These are phyloP conservation scores for Amaranthus tricolor DNA, from an alignment of 179 eudicot genomes.

Conservation along the genomic window DNA sequence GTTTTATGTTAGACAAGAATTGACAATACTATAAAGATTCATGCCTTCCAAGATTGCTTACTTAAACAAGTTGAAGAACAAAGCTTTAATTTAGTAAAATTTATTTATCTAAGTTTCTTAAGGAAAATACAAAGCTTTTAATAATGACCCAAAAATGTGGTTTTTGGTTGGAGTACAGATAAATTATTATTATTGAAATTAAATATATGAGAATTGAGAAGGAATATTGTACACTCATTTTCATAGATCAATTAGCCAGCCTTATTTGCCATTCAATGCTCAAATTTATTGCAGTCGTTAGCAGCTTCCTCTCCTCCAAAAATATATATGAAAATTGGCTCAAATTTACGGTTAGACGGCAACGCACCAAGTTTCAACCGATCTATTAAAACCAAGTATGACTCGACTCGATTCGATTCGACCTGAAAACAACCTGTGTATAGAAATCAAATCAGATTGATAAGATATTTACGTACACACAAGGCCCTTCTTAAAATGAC, in stretches of 20 bases:
- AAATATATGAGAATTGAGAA: neutral
- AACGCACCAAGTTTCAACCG: too few relatives aligned
- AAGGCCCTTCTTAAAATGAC: too few relatives aligned
- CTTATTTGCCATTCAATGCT: constrained; percentile 12
- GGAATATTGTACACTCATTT: constrained; percentile 6
- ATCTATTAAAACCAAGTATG: too few relatives aligned
- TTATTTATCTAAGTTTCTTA: neutral
- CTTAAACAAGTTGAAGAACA: neutral
- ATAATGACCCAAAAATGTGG: constrained; percentile 3
- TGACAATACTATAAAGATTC: neutral
- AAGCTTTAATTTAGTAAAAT: neutral
- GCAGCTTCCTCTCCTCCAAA: constrained; percentile 15
- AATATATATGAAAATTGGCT: too few relatives aligned
- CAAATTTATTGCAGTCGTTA: constrained; percentile 25
- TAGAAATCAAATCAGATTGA: too few relatives aligned
- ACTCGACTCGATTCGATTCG: too few relatives aligned
- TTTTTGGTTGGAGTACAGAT: constrained; percentile 8
- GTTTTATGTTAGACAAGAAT: neutral
- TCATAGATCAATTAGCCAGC: neutral
- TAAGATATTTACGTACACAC: too few relatives aligned
- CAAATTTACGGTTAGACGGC: too few relatives aligned
- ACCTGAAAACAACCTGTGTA: too few relatives aligned
- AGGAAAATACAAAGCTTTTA: neutral
- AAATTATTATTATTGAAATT: constrained; percentile 2
- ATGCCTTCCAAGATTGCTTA: neutral